Evolutionary conservation across 495 filamentous ascomycete genomes (phyloP).

Genomic region (Xylaria bambusicola): DNA sequence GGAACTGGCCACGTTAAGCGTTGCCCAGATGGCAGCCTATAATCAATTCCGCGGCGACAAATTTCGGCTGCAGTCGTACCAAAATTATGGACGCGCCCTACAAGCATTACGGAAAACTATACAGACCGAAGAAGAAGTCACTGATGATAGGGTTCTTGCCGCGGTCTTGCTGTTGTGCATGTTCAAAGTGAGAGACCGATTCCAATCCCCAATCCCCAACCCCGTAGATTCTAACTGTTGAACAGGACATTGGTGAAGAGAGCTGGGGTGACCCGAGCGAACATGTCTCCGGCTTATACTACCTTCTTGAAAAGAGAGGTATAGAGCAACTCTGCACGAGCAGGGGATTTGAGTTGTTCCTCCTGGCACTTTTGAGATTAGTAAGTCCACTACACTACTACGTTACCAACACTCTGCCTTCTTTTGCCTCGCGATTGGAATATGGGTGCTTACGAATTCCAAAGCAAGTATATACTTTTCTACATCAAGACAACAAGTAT

Average conservation of each 20-base stretch:
- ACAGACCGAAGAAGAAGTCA: constrained; percentile 18
- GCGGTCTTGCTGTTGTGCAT: constrained; percentile 19
- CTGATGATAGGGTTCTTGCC: constrained; percentile 24
- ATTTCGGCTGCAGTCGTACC: constrained; percentile 25
- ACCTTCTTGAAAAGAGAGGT: constrained; percentile 20
- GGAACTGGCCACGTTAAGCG: constrained; percentile 22
- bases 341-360: constrained; percentile 18
- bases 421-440: not conserved
- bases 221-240: not conserved
- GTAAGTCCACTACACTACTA: constrained; percentile 14
- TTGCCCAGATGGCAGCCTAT: constrained; percentile 30
- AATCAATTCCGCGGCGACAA: constrained; percentile 27
- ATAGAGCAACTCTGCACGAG: constrained; percentile 18
- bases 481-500: constrained; percentile 18
- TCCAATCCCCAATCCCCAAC: not conserved
- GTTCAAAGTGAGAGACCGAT: constrained; percentile 12
- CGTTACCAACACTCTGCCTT: not conserved
- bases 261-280: constrained; percentile 14
- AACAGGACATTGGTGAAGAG: constrained; percentile 21
- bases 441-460: not conserved
- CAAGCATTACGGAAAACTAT: constrained; percentile 19
- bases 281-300: constrained; percentile 18
- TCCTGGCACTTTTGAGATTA: constrained; percentile 16
- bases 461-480: constrained; percentile 20
- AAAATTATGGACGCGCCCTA: constrained; percentile 21